Evolutionary conservation across 2,329 filamentous ascomycete genomes (phyloP), one percentile per base, ranked within the genome.

Genomic region (Lachnellula subtilissima): DNA sequence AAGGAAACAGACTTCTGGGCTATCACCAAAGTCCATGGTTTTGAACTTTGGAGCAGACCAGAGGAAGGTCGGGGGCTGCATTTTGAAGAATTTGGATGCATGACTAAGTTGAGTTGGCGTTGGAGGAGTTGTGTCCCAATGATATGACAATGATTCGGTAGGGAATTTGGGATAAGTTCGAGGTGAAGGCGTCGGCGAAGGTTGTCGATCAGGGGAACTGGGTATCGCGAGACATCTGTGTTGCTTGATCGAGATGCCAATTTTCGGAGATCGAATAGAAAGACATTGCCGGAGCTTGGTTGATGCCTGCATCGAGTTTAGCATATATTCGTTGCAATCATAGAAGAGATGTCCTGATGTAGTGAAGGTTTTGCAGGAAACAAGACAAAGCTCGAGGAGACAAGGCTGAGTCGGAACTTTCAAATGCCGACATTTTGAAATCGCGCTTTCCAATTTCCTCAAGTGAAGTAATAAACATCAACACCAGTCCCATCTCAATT

Each of bases 11-110:
- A 74, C 68, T 58, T 74, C 68, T 12, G 70, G 65, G 23, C 66
- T 66, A 40, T 70, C 64, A 8, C 76, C 75, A 54, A 75, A 72
- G 7, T 82, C 79, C 56, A 86, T 80, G 3, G 74, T 73, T 61
- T 80, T 81, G 71, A 89, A 89, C 56, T 80, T 76, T 15, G 76
- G 74, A 6, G 80, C 77, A 3, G 80, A 82, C 76, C 81, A 86
- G 54, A 87, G 74, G 60, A 85, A 78, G n/a, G 72, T 67, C 5
- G 78, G 81, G 0, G 74, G 75, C 49, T 78, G 73, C 43, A 68
- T 67, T 1, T 70, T 64, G 64, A 81, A 81, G 60, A 81, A 73
- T 23, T 69, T 71, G 15, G 73, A 69, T 9, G 78, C 76, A 48
- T 75, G 74, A 28, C 64, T 59, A 8, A 81, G 70, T 65, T 82